These are phyloP conservation scores for Penicillium sp. DNA, from an alignment of 2,329 filamentous ascomycete species.

Conservation along the genomic window DNA sequence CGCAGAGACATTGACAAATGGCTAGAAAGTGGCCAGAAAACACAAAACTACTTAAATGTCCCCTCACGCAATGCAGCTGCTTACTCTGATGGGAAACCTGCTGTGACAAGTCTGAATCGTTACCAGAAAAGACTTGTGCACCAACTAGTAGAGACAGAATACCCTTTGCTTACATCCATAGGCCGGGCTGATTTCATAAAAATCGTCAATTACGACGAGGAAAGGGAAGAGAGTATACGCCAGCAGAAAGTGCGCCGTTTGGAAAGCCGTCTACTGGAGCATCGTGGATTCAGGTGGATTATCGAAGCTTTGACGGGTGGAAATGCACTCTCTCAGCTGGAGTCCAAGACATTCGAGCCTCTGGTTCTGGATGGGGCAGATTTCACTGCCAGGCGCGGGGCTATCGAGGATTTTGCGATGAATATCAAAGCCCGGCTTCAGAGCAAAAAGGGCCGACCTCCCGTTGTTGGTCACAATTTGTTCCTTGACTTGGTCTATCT, in stretches of 20 bases:
- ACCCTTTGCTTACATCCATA: constrained; percentile 37
- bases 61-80: constrained; percentile 25
- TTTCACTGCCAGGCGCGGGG: constrained; percentile 13
- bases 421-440: constrained; percentile 40
- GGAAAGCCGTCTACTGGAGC: constrained; percentile 28
- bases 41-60: constrained; percentile 44
- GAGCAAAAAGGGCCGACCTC: constrained; percentile 36
- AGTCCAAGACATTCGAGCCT: constrained; percentile 28
- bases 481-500: constrained; percentile 62
- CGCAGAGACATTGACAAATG: constrained; percentile 46
- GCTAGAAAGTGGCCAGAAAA: constrained; percentile 31
- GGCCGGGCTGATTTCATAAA: constrained; percentile 37
- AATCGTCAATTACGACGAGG: constrained; percentile 34
- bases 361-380: constrained; percentile 17
- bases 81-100: constrained; percentile 13
- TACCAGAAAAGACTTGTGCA: constrained; percentile 65
- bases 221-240: constrained; percentile 30
- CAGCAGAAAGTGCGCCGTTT: constrained; percentile 25
- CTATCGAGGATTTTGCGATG: constrained; percentile 25
- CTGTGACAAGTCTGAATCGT: constrained; percentile 43
- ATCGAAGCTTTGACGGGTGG: constrained; percentile 43
- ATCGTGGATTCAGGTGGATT: constrained; percentile 46
- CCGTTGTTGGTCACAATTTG: constrained; percentile 61
- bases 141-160: constrained; percentile 63
- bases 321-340: constrained; percentile 32